These are phyloP conservation scores for Protea cynaroides DNA, from an alignment of 164 flowering plant species.

Conservation along the genomic window DNA sequence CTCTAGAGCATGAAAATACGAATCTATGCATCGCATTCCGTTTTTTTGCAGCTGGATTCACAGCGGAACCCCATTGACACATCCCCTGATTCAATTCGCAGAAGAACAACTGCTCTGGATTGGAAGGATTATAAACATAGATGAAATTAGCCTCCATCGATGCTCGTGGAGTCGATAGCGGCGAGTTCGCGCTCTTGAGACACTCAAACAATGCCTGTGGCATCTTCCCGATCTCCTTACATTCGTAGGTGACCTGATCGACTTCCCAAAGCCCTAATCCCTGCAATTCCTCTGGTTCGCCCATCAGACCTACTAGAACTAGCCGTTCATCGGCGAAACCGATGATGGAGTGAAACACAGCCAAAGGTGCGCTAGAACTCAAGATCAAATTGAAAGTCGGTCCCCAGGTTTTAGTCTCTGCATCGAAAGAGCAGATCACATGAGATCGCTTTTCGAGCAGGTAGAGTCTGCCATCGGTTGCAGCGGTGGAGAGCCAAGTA, in stretches of 20 bases:
- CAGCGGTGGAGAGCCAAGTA: conserved; percentile 59
- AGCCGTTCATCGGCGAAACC: conserved; percentile 30
- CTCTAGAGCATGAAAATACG: conserved; percentile 36
- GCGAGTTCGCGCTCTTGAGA: conserved; percentile 18
- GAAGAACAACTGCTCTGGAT: conserved; percentile 33
- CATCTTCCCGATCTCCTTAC: conserved; percentile 41
- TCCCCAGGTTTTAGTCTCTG: conserved; percentile 36
- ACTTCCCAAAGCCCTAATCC: conserved; percentile 53
- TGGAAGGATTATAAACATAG: conserved; percentile 31
- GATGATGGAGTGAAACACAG: conserved; percentile 26
- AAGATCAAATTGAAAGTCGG: no score
- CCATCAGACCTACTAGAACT: conserved; percentile 38
- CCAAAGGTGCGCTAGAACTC: background rate
- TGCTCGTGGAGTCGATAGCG: conserved; percentile 13
- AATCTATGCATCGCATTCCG: conserved; percentile 22
- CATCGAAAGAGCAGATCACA: conserved; percentile 35
- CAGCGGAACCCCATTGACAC: conserved; percentile 39
- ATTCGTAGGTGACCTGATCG: conserved; percentile 13
- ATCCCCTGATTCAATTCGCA: conserved; percentile 32
- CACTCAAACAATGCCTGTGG: conserved; percentile 33
- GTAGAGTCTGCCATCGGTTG: conserved; percentile 19
- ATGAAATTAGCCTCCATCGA: conserved; percentile 23
- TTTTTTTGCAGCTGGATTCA: conserved; percentile 21
- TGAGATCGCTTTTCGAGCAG: conserved; percentile 50
- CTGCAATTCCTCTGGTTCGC: conserved; percentile 17